phyloP scores from a whole-genome alignment of 352 stramenopile species.

The Aphanomyces stellatus region DNA sequence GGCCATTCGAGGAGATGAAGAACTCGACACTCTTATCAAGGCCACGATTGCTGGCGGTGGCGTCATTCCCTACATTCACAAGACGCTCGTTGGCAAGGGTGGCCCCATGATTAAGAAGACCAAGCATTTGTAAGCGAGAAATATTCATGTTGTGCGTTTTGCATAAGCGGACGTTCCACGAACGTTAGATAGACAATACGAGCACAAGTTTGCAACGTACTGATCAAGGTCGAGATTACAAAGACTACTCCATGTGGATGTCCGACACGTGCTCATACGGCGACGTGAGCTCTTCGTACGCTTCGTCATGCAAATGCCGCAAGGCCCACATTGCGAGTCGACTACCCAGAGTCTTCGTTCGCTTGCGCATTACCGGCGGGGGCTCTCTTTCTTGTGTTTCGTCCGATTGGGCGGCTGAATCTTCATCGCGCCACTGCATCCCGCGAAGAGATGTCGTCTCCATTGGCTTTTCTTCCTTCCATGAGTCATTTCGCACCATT shows the following conservation, averaged over 20 bases:
- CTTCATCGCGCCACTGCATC: not conserved
- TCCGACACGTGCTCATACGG: slow-evolving; percentile 13
- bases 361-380: not conserved
- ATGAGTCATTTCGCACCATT: not conserved
- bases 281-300: not conserved
- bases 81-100: slow-evolving; percentile 99
- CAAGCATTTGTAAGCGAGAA: slow-evolving; percentile 42
- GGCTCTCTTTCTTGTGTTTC: not conserved
- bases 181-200: not conserved
- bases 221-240: not conserved
- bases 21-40: slow-evolving; percentile 99
- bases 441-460: not conserved
- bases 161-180: not conserved
- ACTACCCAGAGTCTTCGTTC: not conserved
- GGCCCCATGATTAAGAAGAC: slow-evolving; percentile 69
- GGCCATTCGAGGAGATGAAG: slow-evolving; percentile 99
- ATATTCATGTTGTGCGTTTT: not conserved
- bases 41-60: slow-evolving; percentile 99
- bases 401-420: not conserved
- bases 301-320: not conserved
- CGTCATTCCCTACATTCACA: slow-evolving; percentile 99
- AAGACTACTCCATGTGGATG: slow-evolving; percentile 5
- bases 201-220: not conserved
- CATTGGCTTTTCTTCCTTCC: not conserved
- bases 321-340: not conserved